Evolutionary conservation across 2,329 filamentous ascomycete species (phyloP).

Genomic region (Nemania sp.): DNA sequence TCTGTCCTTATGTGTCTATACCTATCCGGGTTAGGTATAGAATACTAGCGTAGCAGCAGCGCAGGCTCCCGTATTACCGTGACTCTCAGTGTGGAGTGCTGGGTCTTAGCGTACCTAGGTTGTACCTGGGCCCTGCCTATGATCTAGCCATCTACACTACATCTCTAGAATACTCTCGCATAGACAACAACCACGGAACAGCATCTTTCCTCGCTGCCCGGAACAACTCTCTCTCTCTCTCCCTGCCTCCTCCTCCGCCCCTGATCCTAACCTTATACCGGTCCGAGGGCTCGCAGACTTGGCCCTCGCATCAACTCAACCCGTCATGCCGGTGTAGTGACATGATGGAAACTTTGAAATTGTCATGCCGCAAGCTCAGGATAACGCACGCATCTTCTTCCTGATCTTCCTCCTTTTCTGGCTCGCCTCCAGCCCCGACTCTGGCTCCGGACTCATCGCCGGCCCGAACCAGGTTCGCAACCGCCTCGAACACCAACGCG

Average conservation of each 20-base stretch:
- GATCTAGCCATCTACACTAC: no score
- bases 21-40: no score
- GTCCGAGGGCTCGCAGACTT: conserved; percentile 7
- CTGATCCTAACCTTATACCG: neutral
- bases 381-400: conserved; percentile 51
- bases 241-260: neutral
- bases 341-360: conserved; percentile 36
- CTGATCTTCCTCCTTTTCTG: conserved; percentile 51
- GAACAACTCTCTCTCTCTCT: no score
- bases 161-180: no score
- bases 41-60: no score
- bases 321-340: conserved; percentile 29
- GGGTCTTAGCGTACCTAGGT: no score
- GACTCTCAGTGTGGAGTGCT: no score
- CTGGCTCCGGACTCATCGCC: conserved; percentile 47
- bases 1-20: no score
- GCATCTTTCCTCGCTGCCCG: no score
- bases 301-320: conserved; percentile 21
- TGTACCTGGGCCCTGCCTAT: no score
- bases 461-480: conserved; percentile 49
- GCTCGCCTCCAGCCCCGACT: conserved; percentile 49
- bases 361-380: conserved; percentile 54
- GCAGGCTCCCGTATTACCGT: no score
- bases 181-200: no score
- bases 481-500: conserved; percentile 56